phyloP scores from a whole-genome alignment of 1,139 yeast species.

The Blastobotrys arbuscula region DNA sequence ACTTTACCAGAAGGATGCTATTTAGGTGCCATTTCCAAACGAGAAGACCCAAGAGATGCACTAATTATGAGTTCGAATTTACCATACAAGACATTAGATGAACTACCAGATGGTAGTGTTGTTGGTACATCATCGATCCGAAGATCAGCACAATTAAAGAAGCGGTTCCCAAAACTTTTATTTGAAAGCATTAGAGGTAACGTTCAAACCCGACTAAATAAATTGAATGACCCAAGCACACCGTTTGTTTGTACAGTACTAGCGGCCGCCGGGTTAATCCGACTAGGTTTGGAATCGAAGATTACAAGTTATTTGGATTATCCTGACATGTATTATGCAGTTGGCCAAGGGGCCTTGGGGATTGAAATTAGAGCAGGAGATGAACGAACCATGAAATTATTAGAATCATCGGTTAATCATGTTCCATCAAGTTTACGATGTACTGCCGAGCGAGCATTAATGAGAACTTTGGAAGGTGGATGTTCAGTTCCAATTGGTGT shows the following conservation, averaged over 20 bases:
- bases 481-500: slow-evolving; percentile 98
- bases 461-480: slow-evolving; percentile 92
- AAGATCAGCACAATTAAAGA: slow-evolving; percentile 74
- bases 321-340: slow-evolving; percentile 93
- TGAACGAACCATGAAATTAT: slow-evolving; percentile 48
- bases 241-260: slow-evolving; percentile 71
- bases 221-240: slow-evolving; percentile 66
- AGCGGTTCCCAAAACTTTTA: slow-evolving; percentile 49
- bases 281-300: slow-evolving; percentile 66
- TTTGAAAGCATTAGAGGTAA: slow-evolving; percentile 88
- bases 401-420: slow-evolving; percentile 57
- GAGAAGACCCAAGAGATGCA: slow-evolving; percentile 94
- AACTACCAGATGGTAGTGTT: slow-evolving; percentile 76
- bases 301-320: slow-evolving; percentile 58
- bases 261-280: slow-evolving; percentile 86
- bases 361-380: slow-evolving; percentile 79
- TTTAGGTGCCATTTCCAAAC: slow-evolving; percentile 76
- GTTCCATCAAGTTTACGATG: slow-evolving; percentile 67
- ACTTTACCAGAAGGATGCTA: slow-evolving; percentile 83
- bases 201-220: slow-evolving; percentile 70
- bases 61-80: slow-evolving; percentile 71
- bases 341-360: slow-evolving; percentile 97
- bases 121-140: slow-evolving; percentile 95
- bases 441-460: slow-evolving; percentile 81
- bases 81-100: slow-evolving; percentile 55